A percentile compares a stretch with the other conserved stretches of the same genome.
These are phyloP conservation scores for Penicillium atrosanguineum DNA, from an alignment of 495 filamentous ascomycete species.

Conservation along the genomic window DNA sequence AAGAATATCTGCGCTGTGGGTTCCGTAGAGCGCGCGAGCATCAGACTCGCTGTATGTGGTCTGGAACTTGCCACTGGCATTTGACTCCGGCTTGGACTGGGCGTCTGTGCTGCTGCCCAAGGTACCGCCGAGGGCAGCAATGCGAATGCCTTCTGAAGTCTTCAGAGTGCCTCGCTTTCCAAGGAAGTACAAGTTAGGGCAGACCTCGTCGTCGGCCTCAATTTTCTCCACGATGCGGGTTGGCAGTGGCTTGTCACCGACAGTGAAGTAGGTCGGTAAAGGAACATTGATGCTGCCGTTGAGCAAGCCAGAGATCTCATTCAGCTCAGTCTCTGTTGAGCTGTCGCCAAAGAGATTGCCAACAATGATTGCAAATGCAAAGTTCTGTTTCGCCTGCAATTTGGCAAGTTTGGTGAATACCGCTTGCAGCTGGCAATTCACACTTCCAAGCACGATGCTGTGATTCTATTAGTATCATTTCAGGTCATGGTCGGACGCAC, in stretches of 20 bases:
- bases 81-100: conserved; percentile 21
- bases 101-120: conserved; percentile 11
- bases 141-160: conserved; percentile 83
- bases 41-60: conserved; percentile 67
- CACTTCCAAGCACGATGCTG: conserved; percentile 77
- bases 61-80: conserved; percentile 25
- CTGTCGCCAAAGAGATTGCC: conserved; percentile 73
- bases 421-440: conserved; percentile 68
- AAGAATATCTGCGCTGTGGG: conserved; percentile 76
- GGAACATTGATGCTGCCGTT: conserved; percentile 68
- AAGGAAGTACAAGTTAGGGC: conserved; percentile 82
- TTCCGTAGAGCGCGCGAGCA: conserved; percentile 67
- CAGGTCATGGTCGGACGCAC: conserved; percentile 18
- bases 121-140: conserved; percentile 75
- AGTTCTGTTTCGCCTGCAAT: conserved; percentile 79
- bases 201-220: conserved; percentile 75
- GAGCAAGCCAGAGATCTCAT: conserved; percentile 62
- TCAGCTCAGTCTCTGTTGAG: conserved; percentile 48
- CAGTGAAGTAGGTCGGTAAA: conserved; percentile 81
- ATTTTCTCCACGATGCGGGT: conserved; percentile 65
- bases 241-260: conserved; percentile 70
- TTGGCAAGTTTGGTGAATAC: conserved; percentile 76
- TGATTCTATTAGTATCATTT: background rate
- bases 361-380: conserved; percentile 76
- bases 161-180: conserved; percentile 81